Evolutionary conservation across 345 rosid species (phyloP).

Genomic region (Draba incana): DNA sequence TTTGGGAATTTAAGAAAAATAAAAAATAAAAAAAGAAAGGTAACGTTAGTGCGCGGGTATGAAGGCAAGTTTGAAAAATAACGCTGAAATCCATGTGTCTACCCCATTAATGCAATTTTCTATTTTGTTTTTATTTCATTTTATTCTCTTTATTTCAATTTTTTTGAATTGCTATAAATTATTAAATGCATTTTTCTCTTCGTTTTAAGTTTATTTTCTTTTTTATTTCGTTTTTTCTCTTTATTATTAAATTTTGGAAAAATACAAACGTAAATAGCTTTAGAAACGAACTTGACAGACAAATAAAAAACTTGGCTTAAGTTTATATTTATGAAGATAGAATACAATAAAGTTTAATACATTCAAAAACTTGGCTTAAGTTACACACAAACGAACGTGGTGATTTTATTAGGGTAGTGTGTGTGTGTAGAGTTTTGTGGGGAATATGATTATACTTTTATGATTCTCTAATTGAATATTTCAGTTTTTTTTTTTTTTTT

Average conservation of each 20-base stretch:
- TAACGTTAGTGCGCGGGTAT: conserved; percentile 76
- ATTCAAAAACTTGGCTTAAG: conserved; percentile 37
- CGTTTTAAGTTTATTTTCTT: no score
- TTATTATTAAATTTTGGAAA: no score
- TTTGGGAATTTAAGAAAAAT: conserved; percentile 13
- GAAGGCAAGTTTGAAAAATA: conserved; percentile 57
- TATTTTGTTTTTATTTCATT: background rate
- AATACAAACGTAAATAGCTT: no score
- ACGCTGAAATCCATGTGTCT: conserved; percentile 63
- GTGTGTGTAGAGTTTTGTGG: conserved; percentile 22
- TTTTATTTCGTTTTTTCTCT: no score
- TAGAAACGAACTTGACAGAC: no score
- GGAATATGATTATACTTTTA: conserved; percentile 35
- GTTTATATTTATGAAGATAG: background rate
- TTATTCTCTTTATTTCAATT: background rate
- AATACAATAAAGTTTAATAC: conserved; percentile 7
- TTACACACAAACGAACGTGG: conserved; percentile 45
- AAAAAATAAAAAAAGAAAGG: conserved; percentile 36
- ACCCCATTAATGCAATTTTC: conserved; percentile 17
- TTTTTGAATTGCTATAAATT: no score
- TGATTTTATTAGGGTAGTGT: conserved; percentile 30
- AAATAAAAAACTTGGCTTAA: no score
- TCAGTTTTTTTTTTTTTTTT: background rate
- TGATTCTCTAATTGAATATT: conserved; percentile 3
- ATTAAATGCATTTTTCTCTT: no score